Base-by-base conservation (phyloP, 176 grass and related monocot genomes). In the Zoysia pacifica region DNA sequence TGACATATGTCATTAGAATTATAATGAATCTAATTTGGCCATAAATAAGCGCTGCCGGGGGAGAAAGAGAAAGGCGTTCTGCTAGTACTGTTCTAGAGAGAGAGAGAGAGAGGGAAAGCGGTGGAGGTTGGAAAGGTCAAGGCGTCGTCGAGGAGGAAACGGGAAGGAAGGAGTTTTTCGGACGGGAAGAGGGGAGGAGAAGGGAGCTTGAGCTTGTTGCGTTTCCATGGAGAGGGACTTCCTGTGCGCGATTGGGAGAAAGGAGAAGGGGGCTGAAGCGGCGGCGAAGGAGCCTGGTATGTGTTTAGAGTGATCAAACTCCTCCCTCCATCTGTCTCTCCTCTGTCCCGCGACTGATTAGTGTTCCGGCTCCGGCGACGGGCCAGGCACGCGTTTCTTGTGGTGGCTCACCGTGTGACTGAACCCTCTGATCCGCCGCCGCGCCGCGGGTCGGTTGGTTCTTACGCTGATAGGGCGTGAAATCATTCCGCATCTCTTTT, bases 161-260 rank as follows among this genome's bases (percentile, higher is more conserved):
- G 44, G 44, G 44, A 6, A 73, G 12, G 6, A 13, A 36, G 46
- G 78, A 64, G 28, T 84, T 71, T 46, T 45, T 71, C 43, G 55
- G 64, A 16, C 63, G 50, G 55, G 75, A 14, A 42, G 56, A 12
- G 39, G 63, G 28, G 69, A 1, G 52, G 52, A 5, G 56, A 45
- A 35, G 42, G 56, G 46, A 76, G 40, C 53, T 65, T 7, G 51
- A 40, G 39, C 15, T 6, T 36, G 37, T 9, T 9, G 4, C 5
- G 12, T 40, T 70, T 48, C 68, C 39, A 95, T 95, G 89, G 93
- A 95, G 89, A 85, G 89, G 88, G 89, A 95, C 65, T 95, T 95
- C 76, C 83, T 95, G 78, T 90, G 89, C 40, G 81, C 67, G 86
- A 81, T 91, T 64, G 81, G 82, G 70, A 18, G 56, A 65, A 79